A percentile compares a stretch with the other conserved stretches of the same genome.
Conservation (phyloP, 192 early-diverging fungal genomes). For the Rhizoclosmatium sp. region DNA sequence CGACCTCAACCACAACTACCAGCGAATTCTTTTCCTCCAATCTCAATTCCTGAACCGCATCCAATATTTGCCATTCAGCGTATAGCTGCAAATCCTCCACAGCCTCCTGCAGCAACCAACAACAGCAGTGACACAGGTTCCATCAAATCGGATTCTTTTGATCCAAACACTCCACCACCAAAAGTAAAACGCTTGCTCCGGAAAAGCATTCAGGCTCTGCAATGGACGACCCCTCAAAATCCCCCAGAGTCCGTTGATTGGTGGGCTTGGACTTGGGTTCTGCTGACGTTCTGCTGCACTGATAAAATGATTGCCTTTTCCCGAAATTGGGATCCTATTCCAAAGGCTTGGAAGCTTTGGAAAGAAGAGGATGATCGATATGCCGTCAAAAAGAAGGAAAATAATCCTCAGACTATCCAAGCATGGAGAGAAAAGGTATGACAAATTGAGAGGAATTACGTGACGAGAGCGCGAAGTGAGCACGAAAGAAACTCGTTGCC, state of each 20-base stretch:
- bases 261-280: slow-evolving; percentile 44
- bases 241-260: slow-evolving; percentile 32
- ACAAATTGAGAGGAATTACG: background rate
- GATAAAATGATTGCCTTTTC: slow-evolving; percentile 28
- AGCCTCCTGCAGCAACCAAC: background rate
- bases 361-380: too few relatives aligned
- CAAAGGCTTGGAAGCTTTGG: too few relatives aligned
- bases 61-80: too few relatives aligned
- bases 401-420: slow-evolving; percentile 43
- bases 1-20: too few relatives aligned
- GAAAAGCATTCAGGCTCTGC: too few relatives aligned
- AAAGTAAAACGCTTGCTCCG: background rate
- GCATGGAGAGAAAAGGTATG: slow-evolving; percentile 62
- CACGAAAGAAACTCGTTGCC: too few relatives aligned
- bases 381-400: slow-evolving; percentile 25
- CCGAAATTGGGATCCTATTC: too few relatives aligned
- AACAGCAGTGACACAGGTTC: background rate
- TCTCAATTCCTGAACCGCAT: too few relatives aligned
- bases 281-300: slow-evolving; percentile 49
- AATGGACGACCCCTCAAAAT: background rate
- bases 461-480: too few relatives aligned
- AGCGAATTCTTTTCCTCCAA: too few relatives aligned
- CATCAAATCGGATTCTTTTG: background rate
- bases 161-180: background rate
- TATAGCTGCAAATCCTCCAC: background rate